Evolutionary conservation across 768 basidiomycete species (phyloP), one percentile per base, ranked within the genome.

Genomic region (Pleurotus eryngii): DNA sequence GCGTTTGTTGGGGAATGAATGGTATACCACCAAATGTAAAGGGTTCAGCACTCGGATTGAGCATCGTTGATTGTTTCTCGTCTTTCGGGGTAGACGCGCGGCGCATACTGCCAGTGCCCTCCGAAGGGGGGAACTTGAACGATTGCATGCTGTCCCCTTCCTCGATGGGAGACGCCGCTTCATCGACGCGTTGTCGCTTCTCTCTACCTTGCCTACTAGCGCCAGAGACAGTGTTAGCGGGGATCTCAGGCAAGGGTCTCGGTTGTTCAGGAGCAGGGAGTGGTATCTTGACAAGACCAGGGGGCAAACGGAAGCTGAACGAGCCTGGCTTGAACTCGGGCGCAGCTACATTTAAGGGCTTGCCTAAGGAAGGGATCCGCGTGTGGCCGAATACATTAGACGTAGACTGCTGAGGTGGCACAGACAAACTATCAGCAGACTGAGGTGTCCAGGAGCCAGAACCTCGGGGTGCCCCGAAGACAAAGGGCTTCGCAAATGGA

Each of bases 401-500:
- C 67, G 76, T 51, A 65, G 37, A 76, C 67, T 59, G 68, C 64
- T 11, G 74, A 62, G 39, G 39, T 15, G 49, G 49, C 8, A 17
- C 27, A 35, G 70, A 60, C 50, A 62, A 60, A 38, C 46, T 62
- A 46, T 56, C 69, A 59, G 69, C 72, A 14, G 75, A 74, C 30
- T 65, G 70, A 38, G 73, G 73, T 18, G 62, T 65, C 57, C 68
- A 68, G 18, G 68, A 68, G 46, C 64, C 64, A 35, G 71, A 68
- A 24, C 68, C 66, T 46, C 68, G 71, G 40, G 64, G 68, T 35
- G 72, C 59, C 54, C 89, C 89, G 67, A 93, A 93, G 7, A 92
- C 85, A 61, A 94, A 94, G 0, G 92, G 90, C 65, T 90, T 90
- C 5, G 92, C 92, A 49, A 82, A 77, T 0, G 92, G 92, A 67